These are phyloP conservation scores for Rhinocladiella mackenziei DNA, from an alignment of 2,329 filamentous ascomycete species.

Conservation along the genomic window DNA sequence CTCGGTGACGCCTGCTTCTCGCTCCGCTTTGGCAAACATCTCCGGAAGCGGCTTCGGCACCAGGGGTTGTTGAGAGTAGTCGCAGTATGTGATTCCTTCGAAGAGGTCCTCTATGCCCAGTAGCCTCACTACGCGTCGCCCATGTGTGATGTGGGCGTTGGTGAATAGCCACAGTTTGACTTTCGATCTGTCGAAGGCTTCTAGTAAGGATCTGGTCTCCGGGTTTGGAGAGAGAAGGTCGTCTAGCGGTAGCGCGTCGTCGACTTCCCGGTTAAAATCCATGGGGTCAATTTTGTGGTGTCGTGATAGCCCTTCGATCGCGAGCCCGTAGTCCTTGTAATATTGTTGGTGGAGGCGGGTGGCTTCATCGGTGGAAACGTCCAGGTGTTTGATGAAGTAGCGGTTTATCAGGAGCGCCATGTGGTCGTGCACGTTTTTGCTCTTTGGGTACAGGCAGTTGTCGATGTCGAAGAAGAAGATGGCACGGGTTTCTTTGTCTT, in stretches of 20 bases:
- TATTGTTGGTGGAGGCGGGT: constrained; percentile 82
- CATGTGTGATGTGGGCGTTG: constrained; percentile 91
- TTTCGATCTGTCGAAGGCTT: constrained; percentile 77
- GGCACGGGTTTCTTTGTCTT: constrained; percentile 23
- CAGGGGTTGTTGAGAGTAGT: constrained; percentile 70
- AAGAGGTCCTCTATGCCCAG: constrained; percentile 83
- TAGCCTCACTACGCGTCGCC: constrained; percentile 72
- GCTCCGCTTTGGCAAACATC: constrained; percentile 88
- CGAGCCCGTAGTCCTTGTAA: constrained; percentile 94
- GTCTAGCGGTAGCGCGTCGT: constrained; percentile 88
- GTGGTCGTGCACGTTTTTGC: constrained; percentile 76
- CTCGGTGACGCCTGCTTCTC: constrained; percentile 67
- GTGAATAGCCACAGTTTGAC: constrained; percentile 92
- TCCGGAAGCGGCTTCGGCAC: constrained; percentile 80
- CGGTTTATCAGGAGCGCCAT: constrained; percentile 79
- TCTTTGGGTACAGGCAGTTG: constrained; percentile 92
- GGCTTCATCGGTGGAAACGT: constrained; percentile 72
- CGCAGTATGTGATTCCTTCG: constrained; percentile 91
- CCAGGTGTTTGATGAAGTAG: constrained; percentile 66
- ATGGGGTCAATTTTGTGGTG: constrained; percentile 94
- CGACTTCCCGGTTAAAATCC: constrained; percentile 90
- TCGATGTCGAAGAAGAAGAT: constrained; percentile 89
- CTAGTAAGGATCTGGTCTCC: constrained; percentile 68
- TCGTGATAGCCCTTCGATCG: constrained; percentile 87
- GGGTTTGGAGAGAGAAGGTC: constrained; percentile 75